These are phyloP conservation scores for Bidens hawaiensis DNA, from an alignment of 140 eudicot genomes.

Conservation along the genomic window DNA sequence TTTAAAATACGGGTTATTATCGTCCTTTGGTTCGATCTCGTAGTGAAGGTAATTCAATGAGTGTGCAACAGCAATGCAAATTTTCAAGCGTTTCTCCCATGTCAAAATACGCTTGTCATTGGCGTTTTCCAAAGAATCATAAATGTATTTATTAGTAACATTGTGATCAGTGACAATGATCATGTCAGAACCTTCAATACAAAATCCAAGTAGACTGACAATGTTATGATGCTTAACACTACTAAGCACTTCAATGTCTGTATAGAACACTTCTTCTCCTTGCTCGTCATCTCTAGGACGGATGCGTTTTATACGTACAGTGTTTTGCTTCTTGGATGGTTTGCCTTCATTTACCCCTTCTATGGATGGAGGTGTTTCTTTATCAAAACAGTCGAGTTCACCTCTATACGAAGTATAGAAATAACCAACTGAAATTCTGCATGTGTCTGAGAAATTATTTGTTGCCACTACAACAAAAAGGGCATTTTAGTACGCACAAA, in stretches of 20 bases:
- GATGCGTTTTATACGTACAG: background rate
- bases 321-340: background rate
- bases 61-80: background rate
- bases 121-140: too few relatives aligned
- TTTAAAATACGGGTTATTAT: too few relatives aligned
- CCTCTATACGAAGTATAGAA: too few relatives aligned
- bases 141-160: too few relatives aligned
- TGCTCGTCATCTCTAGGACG: background rate
- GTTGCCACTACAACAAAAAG: too few relatives aligned
- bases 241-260: background rate
- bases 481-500: too few relatives aligned
- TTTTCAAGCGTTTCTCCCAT: background rate
- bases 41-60: background rate
- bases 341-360: too few relatives aligned
- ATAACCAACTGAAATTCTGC: too few relatives aligned
- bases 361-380: too few relatives aligned
- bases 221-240: background rate
- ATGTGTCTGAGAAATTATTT: background rate
- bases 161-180: too few relatives aligned
- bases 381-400: too few relatives aligned
- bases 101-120: too few relatives aligned
- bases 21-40: background rate
- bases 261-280: background rate
- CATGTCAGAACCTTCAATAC: background rate
- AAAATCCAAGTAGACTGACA: background rate